phyloP scores from a whole-genome alignment of 805 yeast genomes.

The Saccharomyces mikatae region DNA sequence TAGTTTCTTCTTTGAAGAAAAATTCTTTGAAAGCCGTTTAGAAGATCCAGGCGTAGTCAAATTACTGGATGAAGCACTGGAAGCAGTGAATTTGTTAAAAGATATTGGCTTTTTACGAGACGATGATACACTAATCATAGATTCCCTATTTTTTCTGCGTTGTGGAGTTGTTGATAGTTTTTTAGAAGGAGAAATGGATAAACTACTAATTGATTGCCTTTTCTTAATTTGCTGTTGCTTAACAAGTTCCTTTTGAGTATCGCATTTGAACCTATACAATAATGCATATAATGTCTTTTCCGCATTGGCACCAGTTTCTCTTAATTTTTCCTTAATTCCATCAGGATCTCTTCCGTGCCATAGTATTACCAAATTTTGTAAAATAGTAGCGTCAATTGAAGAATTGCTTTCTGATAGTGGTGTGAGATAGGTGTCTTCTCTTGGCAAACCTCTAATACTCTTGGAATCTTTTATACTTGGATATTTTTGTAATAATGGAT shows the following conservation, averaged over 20 bases:
- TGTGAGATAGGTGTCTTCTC: constrained; percentile 33
- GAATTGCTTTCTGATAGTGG: constrained; percentile 32
- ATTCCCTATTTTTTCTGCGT: constrained; percentile 34
- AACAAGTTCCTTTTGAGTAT: constrained; percentile 30
- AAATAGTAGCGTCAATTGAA: constrained; percentile 60
- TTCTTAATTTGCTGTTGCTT: constrained; percentile 34
- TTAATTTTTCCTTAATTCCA: constrained; percentile 44
- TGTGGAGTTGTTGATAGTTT: constrained; percentile 20
- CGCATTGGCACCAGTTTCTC: constrained; percentile 51
- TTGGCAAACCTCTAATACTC: constrained; percentile 32
- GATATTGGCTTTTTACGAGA: constrained; percentile 44
- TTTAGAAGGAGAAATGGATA: constrained; percentile 1
- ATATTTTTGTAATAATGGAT: constrained; percentile 77
- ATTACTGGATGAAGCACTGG: constrained; percentile 15
- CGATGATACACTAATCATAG: constrained; percentile 39
- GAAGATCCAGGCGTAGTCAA: constrained; percentile 16
- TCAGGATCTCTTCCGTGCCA: constrained; percentile 70
- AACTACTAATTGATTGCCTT: constrained; percentile 28
- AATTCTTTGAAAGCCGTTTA: constrained; percentile 21
- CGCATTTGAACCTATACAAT: constrained; percentile 63
- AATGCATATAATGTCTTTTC: constrained; percentile 79
- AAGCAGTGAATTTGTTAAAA: constrained; percentile 27
- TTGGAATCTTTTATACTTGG: constrained; percentile 31
- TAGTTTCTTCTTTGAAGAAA: constrained; percentile 22
- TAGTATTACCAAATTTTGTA: constrained; percentile 65